A percentile compares a stretch with the other conserved stretches of the same genome.
Evolutionary conservation across 805 yeast genomes (phyloP).

Genomic region (Ogataea angusta): DNA sequence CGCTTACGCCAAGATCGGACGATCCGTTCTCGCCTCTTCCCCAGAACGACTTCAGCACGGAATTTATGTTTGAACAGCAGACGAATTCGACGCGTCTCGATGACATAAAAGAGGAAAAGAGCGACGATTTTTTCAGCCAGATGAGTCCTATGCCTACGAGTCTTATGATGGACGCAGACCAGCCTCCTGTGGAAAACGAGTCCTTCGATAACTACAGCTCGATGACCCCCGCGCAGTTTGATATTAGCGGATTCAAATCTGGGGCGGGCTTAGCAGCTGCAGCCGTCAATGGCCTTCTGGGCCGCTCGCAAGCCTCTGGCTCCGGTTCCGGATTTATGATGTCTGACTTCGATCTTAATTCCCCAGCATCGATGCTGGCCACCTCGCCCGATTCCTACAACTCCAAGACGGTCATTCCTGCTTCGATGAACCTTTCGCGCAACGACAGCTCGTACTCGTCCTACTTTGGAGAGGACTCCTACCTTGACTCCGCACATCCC

Average conservation of each 20-base stretch:
- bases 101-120: constrained; percentile 24
- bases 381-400: constrained; percentile 17
- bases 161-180: constrained; percentile 5
- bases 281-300: constrained; percentile 26
- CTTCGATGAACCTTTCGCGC: constrained; percentile 2
- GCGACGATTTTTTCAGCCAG: constrained; percentile 13
- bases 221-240: constrained; percentile 6
- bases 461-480: constrained; percentile 16
- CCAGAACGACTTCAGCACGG: constrained; percentile 11
- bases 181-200: constrained; percentile 1
- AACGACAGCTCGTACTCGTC: constrained; percentile 10
- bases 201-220: constrained; percentile 1
- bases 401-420: constrained; percentile 9
- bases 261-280: constrained; percentile 32
- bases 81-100: constrained; percentile 5
- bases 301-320: constrained; percentile 4
- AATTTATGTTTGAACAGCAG: constrained; percentile 6
- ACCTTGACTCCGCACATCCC: constrained; percentile 15
- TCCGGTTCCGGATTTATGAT: constrained; percentile 23
- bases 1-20: constrained; percentile 25
- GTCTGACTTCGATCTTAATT: constrained; percentile 29
- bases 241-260: constrained; percentile 30
- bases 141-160: constrained; percentile 14
- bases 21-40: constrained; percentile 19
- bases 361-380: constrained; percentile 18